Base-by-base conservation (phyloP, 345 rosid genomes). In the Syzygium aqueum region DNA sequence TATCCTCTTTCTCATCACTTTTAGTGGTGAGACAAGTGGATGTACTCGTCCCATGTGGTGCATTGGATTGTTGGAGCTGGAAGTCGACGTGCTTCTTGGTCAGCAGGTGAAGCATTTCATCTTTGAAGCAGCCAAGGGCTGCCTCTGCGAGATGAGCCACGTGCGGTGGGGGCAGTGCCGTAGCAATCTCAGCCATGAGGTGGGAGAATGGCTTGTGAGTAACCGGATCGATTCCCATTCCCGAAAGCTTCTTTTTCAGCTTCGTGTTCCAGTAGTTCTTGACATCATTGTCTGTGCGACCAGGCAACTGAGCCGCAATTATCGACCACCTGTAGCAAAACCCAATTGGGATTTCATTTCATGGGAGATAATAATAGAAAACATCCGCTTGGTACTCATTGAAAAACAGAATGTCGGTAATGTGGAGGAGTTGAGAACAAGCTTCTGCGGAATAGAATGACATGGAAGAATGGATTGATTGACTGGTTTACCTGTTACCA, bases 121-220 rank as follows among this genome's bases (percentile, higher is more conserved):
- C 99, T 86, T 97, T 95, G 91, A 97, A 98, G 94, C 99, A 98
- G 51, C 99, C 99, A 6, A 98, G 96, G 3, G 99, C 98, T 11
- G 98, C 99, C 92, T 98, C 99, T 1, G 98, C 98, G 1, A 98
- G 96, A 90, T 96, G 94, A 90, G 98, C 95, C 84, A 95, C 96
- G 65, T 98, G 99, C 1, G 98, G 98, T 7, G 99, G 98, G 8
- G 97, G 96, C 53, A 96, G 91, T 4, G 98, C 95, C 89, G 98
- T 96, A 86, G 99, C 96, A 7, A 96, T 98, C 94, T 96, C 98
- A 10, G 97, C 99, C 98, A 98, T 96, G 59, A 98, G 97, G 85
- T 97, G 99, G 7, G 99, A 98, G 91, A 98, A 98, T n/a, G 99
- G 97, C 89, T 96, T 97, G 95, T 97, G 99, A 53, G 99, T 97